A percentile compares a stretch with the other conserved stretches of the same genome.
Evolutionary conservation across 164 flowering plant genomes (phyloP).

Genomic region (Annona cherimola): DNA sequence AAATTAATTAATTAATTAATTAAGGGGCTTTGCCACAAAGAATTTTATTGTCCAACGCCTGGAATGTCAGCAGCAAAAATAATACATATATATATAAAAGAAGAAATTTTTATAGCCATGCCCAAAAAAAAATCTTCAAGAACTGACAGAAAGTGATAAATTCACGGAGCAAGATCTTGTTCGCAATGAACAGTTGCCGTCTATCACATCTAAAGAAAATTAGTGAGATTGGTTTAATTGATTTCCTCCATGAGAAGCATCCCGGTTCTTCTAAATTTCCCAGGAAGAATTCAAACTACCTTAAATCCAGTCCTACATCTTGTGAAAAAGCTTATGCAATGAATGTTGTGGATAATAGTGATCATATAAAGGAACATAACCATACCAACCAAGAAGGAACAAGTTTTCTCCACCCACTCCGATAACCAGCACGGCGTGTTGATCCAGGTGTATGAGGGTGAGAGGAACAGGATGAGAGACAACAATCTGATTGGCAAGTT

Average conservation of each 20-base stretch:
- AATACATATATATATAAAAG: too few species aligned
- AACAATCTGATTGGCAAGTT: too few species aligned
- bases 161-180: not conserved
- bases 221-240: not conserved
- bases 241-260: slow-evolving; percentile 14
- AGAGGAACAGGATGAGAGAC: too few species aligned
- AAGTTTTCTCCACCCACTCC: too few species aligned
- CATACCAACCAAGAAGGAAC: too few species aligned
- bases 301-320: slow-evolving; percentile 11
- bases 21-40: too few species aligned
- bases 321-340: slow-evolving; percentile 7
- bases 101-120: too few species aligned
- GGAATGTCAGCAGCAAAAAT: too few species aligned
- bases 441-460: too few species aligned
- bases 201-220: not conserved
- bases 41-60: too few species aligned
- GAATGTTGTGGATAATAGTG: slow-evolving; percentile 14
- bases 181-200: not conserved
- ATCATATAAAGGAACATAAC: slow-evolving; percentile 2
- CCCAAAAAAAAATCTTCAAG: slow-evolving; percentile 52
- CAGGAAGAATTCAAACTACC: slow-evolving; percentile 16
- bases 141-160: slow-evolving; percentile 34
- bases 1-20: too few species aligned
- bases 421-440: too few species aligned
- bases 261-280: slow-evolving; percentile 12